A percentile compares a stretch with the other conserved stretches of the same genome.
Conservation (phyloP, 257 asterid species). For the Coffea canephora region DNA sequence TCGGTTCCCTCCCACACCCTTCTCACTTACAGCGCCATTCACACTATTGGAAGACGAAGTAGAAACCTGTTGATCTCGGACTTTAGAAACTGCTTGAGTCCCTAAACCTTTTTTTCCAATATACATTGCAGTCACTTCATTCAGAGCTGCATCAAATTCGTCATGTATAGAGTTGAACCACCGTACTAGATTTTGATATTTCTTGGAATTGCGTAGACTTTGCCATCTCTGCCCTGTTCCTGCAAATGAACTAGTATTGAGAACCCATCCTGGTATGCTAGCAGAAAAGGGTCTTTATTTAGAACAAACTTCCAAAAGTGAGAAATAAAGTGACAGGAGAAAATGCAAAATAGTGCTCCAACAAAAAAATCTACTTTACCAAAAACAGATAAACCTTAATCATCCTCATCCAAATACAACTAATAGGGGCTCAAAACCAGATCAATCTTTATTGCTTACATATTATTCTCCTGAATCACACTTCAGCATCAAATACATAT, state of each 20-base stretch:
- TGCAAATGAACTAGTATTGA: slow-evolving; percentile 17
- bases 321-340: not conserved
- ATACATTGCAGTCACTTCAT: slow-evolving; percentile 49
- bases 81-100: slow-evolving; percentile 51
- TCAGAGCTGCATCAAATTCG: slow-evolving; percentile 55
- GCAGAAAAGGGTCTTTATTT: too few species aligned
- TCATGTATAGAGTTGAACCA: slow-evolving; percentile 81
- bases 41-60: slow-evolving; percentile 30
- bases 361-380: not conserved
- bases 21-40: slow-evolving; percentile 38
- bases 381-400: not conserved
- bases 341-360: not conserved
- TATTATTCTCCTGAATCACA: not conserved
- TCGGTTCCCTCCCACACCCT: slow-evolving; percentile 34
- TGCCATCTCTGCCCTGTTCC: slow-evolving; percentile 93
- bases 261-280: not conserved
- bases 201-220: slow-evolving; percentile 80
- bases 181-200: slow-evolving; percentile 77
- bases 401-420: not conserved
- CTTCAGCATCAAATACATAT: not conserved
- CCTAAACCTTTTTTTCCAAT: slow-evolving; percentile 58
- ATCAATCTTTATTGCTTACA: not conserved
- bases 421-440: not conserved
- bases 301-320: not conserved
- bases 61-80: slow-evolving; percentile 52